A percentile compares a stretch with the other conserved stretches of the same genome.
phyloP scores from a whole-genome alignment of 768 basidiomycete species.

The Tulasnella sp. region DNA sequence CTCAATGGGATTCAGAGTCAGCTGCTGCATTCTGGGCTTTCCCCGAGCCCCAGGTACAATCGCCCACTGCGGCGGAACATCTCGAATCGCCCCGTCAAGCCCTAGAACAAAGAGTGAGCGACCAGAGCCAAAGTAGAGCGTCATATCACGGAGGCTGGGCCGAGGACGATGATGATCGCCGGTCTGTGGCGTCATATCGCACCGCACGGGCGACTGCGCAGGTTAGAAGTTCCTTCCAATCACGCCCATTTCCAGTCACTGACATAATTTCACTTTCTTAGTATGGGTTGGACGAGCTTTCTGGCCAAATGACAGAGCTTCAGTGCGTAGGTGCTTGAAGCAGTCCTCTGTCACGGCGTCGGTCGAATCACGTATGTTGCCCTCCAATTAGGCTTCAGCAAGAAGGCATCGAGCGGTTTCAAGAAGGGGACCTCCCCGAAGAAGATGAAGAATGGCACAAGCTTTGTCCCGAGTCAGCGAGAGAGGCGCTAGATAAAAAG shows the following conservation, averaged over 20 bases:
- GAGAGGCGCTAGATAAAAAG: slow-evolving; percentile 67
- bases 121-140: background rate
- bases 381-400: slow-evolving; percentile 45
- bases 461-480: slow-evolving; percentile 72
- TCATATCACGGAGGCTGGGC: background rate
- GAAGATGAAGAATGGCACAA: slow-evolving; percentile 83
- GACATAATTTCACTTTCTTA: background rate
- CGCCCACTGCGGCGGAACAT: slow-evolving; percentile 7
- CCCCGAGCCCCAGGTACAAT: slow-evolving; percentile 5
- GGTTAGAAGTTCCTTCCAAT: background rate
- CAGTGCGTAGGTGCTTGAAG: slow-evolving; percentile 26
- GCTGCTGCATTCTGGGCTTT: slow-evolving; percentile 29
- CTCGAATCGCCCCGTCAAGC: background rate
- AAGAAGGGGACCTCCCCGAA: slow-evolving; percentile 63
- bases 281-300: slow-evolving; percentile 7
- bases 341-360: background rate
- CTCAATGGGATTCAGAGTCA: background rate
- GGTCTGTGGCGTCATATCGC: slow-evolving; percentile 11
- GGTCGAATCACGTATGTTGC: background rate
- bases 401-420: slow-evolving; percentile 67
- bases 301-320: slow-evolving; percentile 28
- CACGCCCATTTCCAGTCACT: background rate
- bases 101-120: background rate
- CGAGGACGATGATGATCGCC: slow-evolving; percentile 13
- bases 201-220: slow-evolving; percentile 19